A percentile compares a stretch with the other conserved stretches of the same genome.
Evolutionary conservation across 768 basidiomycete genomes (phyloP).

Genomic region (Austroboletus eburneus): DNA sequence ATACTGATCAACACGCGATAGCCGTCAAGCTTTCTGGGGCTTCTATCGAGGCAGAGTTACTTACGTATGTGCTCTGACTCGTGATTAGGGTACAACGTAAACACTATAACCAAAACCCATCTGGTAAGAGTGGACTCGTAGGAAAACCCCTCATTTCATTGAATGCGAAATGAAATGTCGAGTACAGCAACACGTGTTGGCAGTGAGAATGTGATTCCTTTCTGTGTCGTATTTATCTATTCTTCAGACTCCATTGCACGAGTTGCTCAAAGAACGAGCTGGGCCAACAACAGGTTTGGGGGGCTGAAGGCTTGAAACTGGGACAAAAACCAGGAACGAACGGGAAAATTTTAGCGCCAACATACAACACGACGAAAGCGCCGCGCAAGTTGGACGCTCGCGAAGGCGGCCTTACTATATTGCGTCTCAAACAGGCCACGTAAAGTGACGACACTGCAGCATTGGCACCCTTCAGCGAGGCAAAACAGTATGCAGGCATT

Average conservation of each 20-base stretch:
- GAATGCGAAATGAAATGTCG: conserved; percentile 1
- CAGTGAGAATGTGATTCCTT: conserved; percentile 1
- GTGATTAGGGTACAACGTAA: conserved; percentile 4
- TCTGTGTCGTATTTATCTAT: too few relatives aligned
- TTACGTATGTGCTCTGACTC: conserved; percentile 5
- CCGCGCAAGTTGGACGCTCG: conserved; percentile 12
- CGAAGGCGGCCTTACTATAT: conserved; percentile 4
- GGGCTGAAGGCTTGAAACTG: conserved; percentile 22
- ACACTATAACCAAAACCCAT: background rate
- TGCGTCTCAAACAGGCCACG: conserved; percentile 4
- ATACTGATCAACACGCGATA: conserved; percentile 13
- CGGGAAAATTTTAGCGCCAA: conserved; percentile 13
- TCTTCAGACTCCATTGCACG: background rate
- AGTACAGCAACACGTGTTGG: conserved; percentile 7
- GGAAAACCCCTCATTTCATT: conserved; percentile 1
- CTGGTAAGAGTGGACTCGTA: conserved; percentile 2
- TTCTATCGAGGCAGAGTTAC: conserved; percentile 5
- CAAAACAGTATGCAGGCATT: conserved; percentile 1
- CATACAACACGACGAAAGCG: conserved; percentile 8
- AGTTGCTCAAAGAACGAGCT: background rate
- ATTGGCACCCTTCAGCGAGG: conserved; percentile 1
- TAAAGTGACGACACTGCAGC: conserved; percentile 11
- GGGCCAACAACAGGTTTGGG: background rate
- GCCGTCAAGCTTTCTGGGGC: conserved; percentile 12
- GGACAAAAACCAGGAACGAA: conserved; percentile 1